Percentiles rank a stretch among this genome's conserved stretches.
These are phyloP conservation scores for Blastomyces parvus DNA, from an alignment of 2,329 filamentous ascomycete species.

Conservation along the genomic window DNA sequence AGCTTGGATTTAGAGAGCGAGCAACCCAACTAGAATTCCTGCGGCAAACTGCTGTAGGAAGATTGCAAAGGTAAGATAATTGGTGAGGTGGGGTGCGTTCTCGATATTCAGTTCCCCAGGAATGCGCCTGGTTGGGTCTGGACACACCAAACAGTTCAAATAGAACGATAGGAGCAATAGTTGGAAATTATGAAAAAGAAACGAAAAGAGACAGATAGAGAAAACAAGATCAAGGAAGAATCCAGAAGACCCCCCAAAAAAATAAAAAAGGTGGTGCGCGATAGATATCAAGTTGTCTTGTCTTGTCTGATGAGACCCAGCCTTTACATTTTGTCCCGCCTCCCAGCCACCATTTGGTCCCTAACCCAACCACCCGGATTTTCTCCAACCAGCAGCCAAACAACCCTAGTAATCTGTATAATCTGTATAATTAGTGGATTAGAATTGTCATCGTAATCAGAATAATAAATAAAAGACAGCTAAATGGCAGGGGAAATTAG, in stretches of 20 bases:
- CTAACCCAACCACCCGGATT: conserved; percentile 2
- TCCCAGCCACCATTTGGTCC: conserved; percentile 8
- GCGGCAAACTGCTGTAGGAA: background rate
- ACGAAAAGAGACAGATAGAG: conserved; percentile 4
- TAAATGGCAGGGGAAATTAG: background rate
- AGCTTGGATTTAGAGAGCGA: background rate
- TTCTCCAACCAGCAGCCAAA: background rate
- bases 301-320: background rate
- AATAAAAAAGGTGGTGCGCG: conserved; percentile 13
- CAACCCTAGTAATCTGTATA: background rate
- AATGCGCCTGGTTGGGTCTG: background rate
- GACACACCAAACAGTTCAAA: background rate
- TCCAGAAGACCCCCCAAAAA: conserved; percentile 7
- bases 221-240: conserved; percentile 15
- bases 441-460: background rate
- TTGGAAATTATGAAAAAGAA: conserved; percentile 8
- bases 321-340: conserved; percentile 15
- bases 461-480: background rate
- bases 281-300: background rate
- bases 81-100: background rate
- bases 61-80: background rate
- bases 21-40: background rate
- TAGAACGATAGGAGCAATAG: background rate
- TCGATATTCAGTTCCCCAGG: background rate
- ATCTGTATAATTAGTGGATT: too few relatives aligned